These are phyloP conservation scores for Xylogone sp. DNA, from an alignment of 2,329 filamentous ascomycete genomes.

Conservation along the genomic window DNA sequence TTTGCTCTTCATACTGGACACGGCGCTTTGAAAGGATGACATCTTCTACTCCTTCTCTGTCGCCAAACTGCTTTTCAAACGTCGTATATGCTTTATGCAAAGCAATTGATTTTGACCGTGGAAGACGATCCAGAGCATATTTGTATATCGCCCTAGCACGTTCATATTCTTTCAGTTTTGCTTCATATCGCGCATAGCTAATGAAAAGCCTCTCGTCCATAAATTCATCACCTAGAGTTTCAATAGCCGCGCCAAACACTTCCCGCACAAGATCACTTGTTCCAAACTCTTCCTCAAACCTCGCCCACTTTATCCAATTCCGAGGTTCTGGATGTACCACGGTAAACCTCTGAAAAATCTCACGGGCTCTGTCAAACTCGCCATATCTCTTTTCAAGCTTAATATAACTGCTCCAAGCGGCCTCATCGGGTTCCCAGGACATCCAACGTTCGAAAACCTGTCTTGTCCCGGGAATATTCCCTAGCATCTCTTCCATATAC, in stretches of 20 bases:
- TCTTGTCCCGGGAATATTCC: conserved; percentile 85
- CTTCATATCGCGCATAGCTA: conserved; percentile 90
- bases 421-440: conserved; percentile 95
- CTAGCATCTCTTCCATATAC: conserved; percentile 97
- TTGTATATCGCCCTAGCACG: conserved; percentile 94
- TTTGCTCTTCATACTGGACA: conserved; percentile 89
- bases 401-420: conserved; percentile 93
- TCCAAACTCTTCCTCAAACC: conserved; percentile 93
- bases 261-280: conserved; percentile 89
- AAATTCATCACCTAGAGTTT: conserved; percentile 88
- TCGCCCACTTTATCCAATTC: conserved; percentile 99
- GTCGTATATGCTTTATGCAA: conserved; percentile 94
- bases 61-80: conserved; percentile 97
- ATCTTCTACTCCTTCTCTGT: conserved; percentile 89
- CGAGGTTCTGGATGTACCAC: conserved; percentile 89
- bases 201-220: conserved; percentile 96
- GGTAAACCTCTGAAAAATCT: conserved; percentile 87
- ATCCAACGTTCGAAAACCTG: conserved; percentile 98
- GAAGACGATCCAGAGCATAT: conserved; percentile 87
- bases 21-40: conserved; percentile 92
- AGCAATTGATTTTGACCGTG: conserved; percentile 76
- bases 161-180: conserved; percentile 93
- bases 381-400: conserved; percentile 94
- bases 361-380: conserved; percentile 85
- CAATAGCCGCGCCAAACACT: conserved; percentile 84